phyloP scores from a whole-genome alignment of 2,329 filamentous ascomycete species.

The Xylariales sp. region DNA sequence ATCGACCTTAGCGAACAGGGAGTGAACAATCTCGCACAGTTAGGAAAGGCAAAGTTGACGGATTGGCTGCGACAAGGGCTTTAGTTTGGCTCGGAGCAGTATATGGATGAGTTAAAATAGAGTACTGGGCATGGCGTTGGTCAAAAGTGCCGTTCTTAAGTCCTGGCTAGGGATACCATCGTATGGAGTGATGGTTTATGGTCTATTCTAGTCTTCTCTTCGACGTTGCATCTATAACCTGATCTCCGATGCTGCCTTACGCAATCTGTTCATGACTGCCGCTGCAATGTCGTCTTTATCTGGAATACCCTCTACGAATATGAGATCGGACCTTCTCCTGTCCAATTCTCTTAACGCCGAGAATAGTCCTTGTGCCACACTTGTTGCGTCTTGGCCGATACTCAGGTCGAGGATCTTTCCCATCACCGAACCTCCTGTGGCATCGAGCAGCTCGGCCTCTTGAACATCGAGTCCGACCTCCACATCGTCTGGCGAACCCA shows the following conservation, averaged over 20 bases:
- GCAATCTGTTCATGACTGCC: slow-evolving; percentile 78
- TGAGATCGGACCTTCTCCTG: slow-evolving; percentile 69
- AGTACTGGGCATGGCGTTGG: slow-evolving; percentile 26
- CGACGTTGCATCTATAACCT: slow-evolving; percentile 38
- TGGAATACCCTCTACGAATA: slow-evolving; percentile 85
- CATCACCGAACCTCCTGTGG: slow-evolving; percentile 23
- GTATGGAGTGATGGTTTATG: slow-evolving; percentile 14
- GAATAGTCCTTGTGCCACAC: slow-evolving; percentile 83
- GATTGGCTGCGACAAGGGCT: slow-evolving; percentile 86
- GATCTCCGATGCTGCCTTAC: slow-evolving; percentile 68
- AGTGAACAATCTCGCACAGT: slow-evolving; percentile 87
- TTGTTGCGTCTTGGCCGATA: slow-evolving; percentile 64
- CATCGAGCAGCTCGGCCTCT: slow-evolving; percentile 34
- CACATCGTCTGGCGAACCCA: slow-evolving; percentile 20
- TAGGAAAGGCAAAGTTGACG: slow-evolving; percentile 86
- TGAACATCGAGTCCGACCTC: slow-evolving; percentile 32
- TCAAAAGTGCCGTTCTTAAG: slow-evolving; percentile 18
- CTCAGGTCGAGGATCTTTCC: slow-evolving; percentile 62
- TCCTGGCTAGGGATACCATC: slow-evolving; percentile 16
- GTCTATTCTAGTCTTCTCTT: slow-evolving; percentile 21
- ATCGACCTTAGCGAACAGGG: slow-evolving; percentile 96
- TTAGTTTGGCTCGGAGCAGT: slow-evolving; percentile 42
- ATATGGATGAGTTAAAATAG: too few relatives aligned
- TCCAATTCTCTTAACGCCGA: slow-evolving; percentile 83
- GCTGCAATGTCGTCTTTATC: slow-evolving; percentile 78